Evolutionary conservation across 768 basidiomycete species (phyloP).

Genomic region (Amanita pallidorosea): DNA sequence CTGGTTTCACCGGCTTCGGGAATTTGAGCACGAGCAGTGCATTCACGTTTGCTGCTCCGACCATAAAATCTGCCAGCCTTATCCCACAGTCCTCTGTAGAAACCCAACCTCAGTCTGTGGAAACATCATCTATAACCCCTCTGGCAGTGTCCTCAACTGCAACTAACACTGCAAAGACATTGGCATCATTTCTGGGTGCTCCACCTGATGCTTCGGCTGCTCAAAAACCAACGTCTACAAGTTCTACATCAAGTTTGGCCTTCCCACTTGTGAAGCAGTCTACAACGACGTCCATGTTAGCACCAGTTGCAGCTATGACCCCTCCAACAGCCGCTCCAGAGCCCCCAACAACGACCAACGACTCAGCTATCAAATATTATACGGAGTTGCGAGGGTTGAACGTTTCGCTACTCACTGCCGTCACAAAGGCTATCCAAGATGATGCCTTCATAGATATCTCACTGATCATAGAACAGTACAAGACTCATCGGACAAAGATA

Average conservation of each 20-base stretch:
- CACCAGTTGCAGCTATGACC: neutral
- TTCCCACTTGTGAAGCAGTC: slow-evolving; percentile 2
- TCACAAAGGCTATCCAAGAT: slow-evolving; percentile 46
- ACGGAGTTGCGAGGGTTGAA: slow-evolving; percentile 68
- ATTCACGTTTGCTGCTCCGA: slow-evolving; percentile 28
- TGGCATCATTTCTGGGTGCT: slow-evolving; percentile 33
- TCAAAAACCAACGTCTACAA: slow-evolving; percentile 2
- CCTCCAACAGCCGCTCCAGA: slow-evolving; percentile 8
- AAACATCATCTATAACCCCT: slow-evolving; percentile 8
- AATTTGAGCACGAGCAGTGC: slow-evolving; percentile 18
- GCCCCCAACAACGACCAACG: slow-evolving; percentile 19
- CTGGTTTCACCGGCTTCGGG: slow-evolving; percentile 44
- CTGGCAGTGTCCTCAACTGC: slow-evolving; percentile 19
- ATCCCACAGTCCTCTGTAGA: slow-evolving; percentile 8
- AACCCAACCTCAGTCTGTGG: slow-evolving; percentile 4
- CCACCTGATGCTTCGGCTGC: slow-evolving; percentile 6
- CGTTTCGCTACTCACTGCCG: slow-evolving; percentile 46
- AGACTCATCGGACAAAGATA: slow-evolving; percentile 37
- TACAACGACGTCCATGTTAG: neutral
- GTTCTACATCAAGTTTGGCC: neutral
- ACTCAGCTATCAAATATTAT: slow-evolving; percentile 43
- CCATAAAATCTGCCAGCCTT: slow-evolving; percentile 14
- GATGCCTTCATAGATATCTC: slow-evolving; percentile 65
- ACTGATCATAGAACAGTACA: slow-evolving; percentile 49
- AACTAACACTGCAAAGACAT: slow-evolving; percentile 39